A percentile compares a stretch with the other conserved stretches of the same genome.
phyloP scores from a whole-genome alignment of 148 eudicot genomes.

The Salicornia ramosissima region DNA sequence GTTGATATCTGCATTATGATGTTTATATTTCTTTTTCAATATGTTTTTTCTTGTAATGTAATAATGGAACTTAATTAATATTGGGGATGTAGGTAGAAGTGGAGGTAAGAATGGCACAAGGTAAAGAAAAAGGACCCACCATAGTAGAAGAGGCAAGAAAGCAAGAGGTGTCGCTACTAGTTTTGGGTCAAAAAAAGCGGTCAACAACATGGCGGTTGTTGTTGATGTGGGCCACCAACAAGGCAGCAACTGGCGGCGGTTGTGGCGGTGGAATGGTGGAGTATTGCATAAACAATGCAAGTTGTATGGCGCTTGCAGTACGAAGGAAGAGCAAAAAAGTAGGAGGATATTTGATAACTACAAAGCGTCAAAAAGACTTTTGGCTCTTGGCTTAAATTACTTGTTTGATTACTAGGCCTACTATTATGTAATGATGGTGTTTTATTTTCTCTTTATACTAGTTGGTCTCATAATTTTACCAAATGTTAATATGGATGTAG shows the following conservation, averaged over 20 bases:
- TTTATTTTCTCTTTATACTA: neutral
- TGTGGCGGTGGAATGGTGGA: slow-evolving; percentile 62
- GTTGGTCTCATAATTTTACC: neutral
- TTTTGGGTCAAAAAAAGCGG: slow-evolving; percentile 73
- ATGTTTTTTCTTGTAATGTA: no score
- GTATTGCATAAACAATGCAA: slow-evolving; percentile 72
- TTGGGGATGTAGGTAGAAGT: slow-evolving; percentile 56
- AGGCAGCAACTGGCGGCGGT: slow-evolving; percentile 10
- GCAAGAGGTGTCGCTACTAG: slow-evolving; percentile 51
- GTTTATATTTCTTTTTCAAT: no score
- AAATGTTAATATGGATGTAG: neutral
- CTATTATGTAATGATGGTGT: neutral
- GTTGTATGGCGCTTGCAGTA: slow-evolving; percentile 76
- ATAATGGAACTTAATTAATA: no score
- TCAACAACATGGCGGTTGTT: slow-evolving; percentile 67
- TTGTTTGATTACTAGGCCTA: neutral
- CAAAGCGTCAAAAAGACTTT: slow-evolving; percentile 85
- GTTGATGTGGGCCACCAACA: slow-evolving; percentile 60
- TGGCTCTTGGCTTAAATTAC: slow-evolving; percentile 72
- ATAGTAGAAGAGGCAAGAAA: slow-evolving; percentile 66
- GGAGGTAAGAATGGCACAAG: slow-evolving; percentile 56
- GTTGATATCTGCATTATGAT: no score
- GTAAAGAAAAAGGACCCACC: slow-evolving; percentile 74
- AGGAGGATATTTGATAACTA: slow-evolving; percentile 80
- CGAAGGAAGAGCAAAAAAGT: slow-evolving; percentile 65